Base-by-base conservation (phyloP, 1,139 yeast genomes). In the Blastobotrys illinoisensis region DNA sequence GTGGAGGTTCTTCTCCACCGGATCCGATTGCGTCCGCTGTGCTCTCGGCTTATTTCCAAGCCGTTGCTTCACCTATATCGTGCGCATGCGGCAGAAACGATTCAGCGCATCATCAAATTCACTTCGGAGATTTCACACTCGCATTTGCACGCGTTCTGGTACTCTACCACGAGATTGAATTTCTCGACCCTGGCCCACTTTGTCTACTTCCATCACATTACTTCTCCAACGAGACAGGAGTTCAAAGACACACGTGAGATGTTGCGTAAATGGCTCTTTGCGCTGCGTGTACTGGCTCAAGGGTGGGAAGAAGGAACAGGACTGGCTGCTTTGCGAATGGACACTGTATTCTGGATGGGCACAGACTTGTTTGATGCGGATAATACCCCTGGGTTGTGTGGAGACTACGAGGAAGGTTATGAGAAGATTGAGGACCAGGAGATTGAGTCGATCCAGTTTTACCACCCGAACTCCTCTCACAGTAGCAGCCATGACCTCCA, bases 271-370 rank as follows among this genome's bases (percentile, higher is more conserved):
- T 71, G 74, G 74, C 62, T 68, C 28, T 62, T 62, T 57, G 64
- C 67, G 3, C 47, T 66, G 43, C 60, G 67, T 48, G 66, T 62
- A 19, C 55, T 67, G 44, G 56, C 64, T 36, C 66, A 65, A 52
- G 67, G 68, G 13, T 67, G 70, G 74, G 72, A 67, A 47, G 74
- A 71, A 52, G 74, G 74, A 19, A 65, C 73, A 7, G 73, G 73
- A 7, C 57, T 71, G 19, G 74, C 74, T 0, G 65, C 66, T 0
- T 61, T 68, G 51, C 59, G 73, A 9, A 66, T 71, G 63, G 73
- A 70, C 48, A 60, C 71, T 1, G 65, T 71, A 5, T 68, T 70
- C 47, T 65, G 69, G 61, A 62, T 63, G 60, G 72, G 71, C 26
- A 60, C 58, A 19, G 59, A 57, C 7, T 52, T 64, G 40, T 62